Evolutionary conservation across 2,329 filamentous ascomycete genomes (phyloP).

Genomic region (Paecilomyces fulvus): DNA sequence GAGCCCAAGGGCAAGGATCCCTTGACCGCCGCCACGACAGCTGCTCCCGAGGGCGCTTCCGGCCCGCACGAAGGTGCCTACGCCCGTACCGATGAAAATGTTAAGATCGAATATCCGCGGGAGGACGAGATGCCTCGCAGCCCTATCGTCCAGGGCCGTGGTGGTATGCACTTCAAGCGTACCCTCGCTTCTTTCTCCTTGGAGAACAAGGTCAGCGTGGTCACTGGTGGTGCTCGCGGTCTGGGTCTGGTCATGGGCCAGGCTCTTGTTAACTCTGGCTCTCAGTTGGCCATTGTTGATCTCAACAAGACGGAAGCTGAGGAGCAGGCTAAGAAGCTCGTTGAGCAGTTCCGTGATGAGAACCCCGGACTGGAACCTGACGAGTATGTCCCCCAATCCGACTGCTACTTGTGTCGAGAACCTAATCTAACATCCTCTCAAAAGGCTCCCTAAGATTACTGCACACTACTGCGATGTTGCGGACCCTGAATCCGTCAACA

Average conservation of each 20-base stretch:
- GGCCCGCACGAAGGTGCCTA: slow-evolving; percentile 54
- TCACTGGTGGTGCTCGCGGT: slow-evolving; percentile 85
- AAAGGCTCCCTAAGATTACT: slow-evolving; percentile 69
- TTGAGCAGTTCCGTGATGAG: slow-evolving; percentile 68
- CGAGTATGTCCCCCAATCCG: slow-evolving; percentile 40
- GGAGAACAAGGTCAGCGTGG: slow-evolving; percentile 70
- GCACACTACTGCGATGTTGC: slow-evolving; percentile 87
- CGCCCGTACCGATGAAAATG: slow-evolving; percentile 70
- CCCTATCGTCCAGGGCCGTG: slow-evolving; percentile 63
- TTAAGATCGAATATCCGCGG: slow-evolving; percentile 70
- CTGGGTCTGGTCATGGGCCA: slow-evolving; percentile 89
- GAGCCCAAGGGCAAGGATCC: slow-evolving; percentile 18
- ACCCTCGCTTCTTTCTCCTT: slow-evolving; percentile 81
- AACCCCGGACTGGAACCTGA: slow-evolving; percentile 65
- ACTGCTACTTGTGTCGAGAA: background rate
- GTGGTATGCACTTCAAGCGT: slow-evolving; percentile 73
- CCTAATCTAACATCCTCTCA: slow-evolving; percentile 1
- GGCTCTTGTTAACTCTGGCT: slow-evolving; percentile 78
- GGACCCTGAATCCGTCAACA: slow-evolving; percentile 66
- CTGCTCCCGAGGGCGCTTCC: slow-evolving; percentile 20
- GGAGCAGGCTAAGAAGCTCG: slow-evolving; percentile 63
- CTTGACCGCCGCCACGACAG: slow-evolving; percentile 18
- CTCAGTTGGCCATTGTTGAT: slow-evolving; percentile 85
- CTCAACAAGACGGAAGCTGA: slow-evolving; percentile 84
- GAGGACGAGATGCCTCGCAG: slow-evolving; percentile 65